Evolutionary conservation across 2,329 filamentous ascomycete genomes (phyloP), one percentile per base, ranked within the genome.

Genomic region (Xylogone sp.): DNA sequence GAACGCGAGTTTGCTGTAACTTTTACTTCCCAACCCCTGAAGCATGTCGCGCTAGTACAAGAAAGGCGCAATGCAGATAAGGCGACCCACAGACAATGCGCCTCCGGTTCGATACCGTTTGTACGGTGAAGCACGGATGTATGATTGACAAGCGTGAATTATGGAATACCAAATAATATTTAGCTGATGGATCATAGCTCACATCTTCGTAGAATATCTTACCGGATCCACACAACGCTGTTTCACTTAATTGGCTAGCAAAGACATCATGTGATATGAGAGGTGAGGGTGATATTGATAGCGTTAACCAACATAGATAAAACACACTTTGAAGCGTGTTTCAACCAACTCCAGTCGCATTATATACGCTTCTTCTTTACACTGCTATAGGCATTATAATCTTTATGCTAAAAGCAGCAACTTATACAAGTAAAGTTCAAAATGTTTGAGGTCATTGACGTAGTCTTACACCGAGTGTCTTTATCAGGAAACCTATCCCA

Each of bases 221-320:
- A n/a, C n/a, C n/a, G n/a, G n/a, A n/a, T n/a, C n/a, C n/a, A n/a
- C n/a, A n/a, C n/a, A n/a, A n/a, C n/a, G n/a, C n/a, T n/a, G n/a
- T n/a, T n/a, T n/a, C n/a, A n/a, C n/a, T n/a, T n/a, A n/a, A n/a
- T n/a, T n/a, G n/a, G n/a, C n/a, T n/a, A n/a, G n/a, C n/a, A n/a
- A n/a, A n/a, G n/a, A n/a, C n/a, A 59, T 53, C 53, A 52, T 55
- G 46, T 48, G 55, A 46, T 51, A 46, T 60, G 58, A 56, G 57
- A 56, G 47, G 51, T 53, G 47, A 53, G 54, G 56, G 51, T 62
- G 56, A 58, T 65, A 48, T 65, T 64, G 60, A 29, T 53, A 56
- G 56, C 55, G 34, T 39, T 18, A 39, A 39, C n/a, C n/a, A 13
- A 18, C 5, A 16, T 4, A 39, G 8, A 39, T 39, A 16, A 39